Percentiles rank a stretch among this genome's conserved stretches.
These are phyloP conservation scores for Dryadomyces quercus-mongolicae DNA, from an alignment of 2,329 filamentous ascomycete species.

Conservation along the genomic window DNA sequence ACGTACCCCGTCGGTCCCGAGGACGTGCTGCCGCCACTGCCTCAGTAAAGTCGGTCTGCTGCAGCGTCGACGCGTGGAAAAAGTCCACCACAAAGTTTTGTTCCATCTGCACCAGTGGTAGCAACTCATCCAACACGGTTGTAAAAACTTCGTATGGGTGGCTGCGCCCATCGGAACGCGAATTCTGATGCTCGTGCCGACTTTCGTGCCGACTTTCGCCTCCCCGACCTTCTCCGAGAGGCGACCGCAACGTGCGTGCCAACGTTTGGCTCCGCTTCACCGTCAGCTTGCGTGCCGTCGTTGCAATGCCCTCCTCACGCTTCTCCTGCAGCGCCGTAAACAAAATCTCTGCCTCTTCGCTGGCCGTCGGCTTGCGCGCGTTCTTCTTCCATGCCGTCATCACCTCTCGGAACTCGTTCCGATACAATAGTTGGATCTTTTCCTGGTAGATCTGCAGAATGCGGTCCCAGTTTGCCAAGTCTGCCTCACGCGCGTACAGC, in stretches of 20 bases:
- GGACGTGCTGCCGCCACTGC: constrained; percentile 55
- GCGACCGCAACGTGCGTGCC: constrained; percentile 59
- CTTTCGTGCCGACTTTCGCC: constrained; percentile 13
- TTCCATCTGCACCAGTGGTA: constrained; percentile 78
- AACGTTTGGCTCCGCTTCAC: constrained; percentile 89
- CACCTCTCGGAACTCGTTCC: constrained; percentile 69
- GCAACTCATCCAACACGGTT: constrained; percentile 66
- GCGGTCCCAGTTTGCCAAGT: constrained; percentile 68
- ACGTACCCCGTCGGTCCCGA: constrained; percentile 49
- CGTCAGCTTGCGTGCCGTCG: constrained; percentile 76
- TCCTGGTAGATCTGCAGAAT: constrained; percentile 72
- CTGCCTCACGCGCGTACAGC: constrained; percentile 78
- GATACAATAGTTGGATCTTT: constrained; percentile 65
- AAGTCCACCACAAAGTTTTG: constrained; percentile 97
- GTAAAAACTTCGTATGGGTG: constrained; percentile 73
- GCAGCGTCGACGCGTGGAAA: constrained; percentile 84
- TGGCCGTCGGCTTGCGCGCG: constrained; percentile 55
- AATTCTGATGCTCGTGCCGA: constrained; percentile 17
- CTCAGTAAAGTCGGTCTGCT: constrained; percentile 73
- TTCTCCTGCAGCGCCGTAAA: constrained; percentile 83
- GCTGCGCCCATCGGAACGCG: constrained; percentile 50
- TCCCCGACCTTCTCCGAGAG: constrained; percentile 44
- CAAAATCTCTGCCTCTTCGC: constrained; percentile 72
- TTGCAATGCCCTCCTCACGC: constrained; percentile 58
- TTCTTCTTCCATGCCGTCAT: constrained; percentile 68